Evolutionary conservation across 305 asterid genomes (phyloP).

Genomic region (Plantago rigida): DNA sequence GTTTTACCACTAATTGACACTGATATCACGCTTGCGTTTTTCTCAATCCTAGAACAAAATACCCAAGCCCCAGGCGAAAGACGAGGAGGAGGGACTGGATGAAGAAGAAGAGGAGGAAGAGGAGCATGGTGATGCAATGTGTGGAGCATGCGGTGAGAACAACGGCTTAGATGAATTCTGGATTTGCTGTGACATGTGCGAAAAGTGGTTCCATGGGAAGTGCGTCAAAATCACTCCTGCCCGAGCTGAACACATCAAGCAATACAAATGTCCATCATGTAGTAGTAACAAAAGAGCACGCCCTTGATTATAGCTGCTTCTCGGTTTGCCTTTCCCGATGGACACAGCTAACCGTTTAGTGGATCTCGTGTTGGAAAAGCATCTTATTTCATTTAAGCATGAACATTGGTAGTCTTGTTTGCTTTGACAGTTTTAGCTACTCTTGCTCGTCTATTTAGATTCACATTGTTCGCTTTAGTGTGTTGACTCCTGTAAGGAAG

Average conservation of each 20-base stretch:
- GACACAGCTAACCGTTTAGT: constrained; percentile 21
- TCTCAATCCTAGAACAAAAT: constrained; percentile 26
- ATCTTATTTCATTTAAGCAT: constrained; percentile 4
- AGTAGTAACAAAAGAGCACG: constrained; percentile 39
- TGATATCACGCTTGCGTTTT: constrained; percentile 8
- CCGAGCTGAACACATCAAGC: constrained; percentile 52
- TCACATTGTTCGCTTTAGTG: constrained; percentile 31
- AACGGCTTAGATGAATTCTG: constrained; percentile 45
- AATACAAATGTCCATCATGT: constrained; percentile 52
- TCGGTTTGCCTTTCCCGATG: constrained; percentile 18
- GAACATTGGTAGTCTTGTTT: constrained; percentile 15
- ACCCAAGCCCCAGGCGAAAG: constrained; percentile 29
- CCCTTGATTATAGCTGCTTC: constrained; percentile 23
- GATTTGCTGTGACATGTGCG: constrained; percentile 47
- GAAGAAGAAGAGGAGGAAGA: constrained; percentile 47
- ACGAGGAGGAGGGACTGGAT: constrained; percentile 36
- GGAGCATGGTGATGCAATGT: constrained; percentile 41
- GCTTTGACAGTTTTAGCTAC: constrained; percentile 21
- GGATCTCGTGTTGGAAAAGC: constrained; percentile 17
- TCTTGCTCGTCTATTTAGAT: constrained; percentile 23
- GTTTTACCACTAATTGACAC: not conserved
- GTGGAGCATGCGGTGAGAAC: constrained; percentile 49
- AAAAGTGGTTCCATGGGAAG: constrained; percentile 57
- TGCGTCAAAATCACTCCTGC: constrained; percentile 56
- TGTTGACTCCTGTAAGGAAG: constrained; percentile 14